Conservation (phyloP, 2,329 filamentous ascomycete species). For the Pseudocercospora fuligena region DNA sequence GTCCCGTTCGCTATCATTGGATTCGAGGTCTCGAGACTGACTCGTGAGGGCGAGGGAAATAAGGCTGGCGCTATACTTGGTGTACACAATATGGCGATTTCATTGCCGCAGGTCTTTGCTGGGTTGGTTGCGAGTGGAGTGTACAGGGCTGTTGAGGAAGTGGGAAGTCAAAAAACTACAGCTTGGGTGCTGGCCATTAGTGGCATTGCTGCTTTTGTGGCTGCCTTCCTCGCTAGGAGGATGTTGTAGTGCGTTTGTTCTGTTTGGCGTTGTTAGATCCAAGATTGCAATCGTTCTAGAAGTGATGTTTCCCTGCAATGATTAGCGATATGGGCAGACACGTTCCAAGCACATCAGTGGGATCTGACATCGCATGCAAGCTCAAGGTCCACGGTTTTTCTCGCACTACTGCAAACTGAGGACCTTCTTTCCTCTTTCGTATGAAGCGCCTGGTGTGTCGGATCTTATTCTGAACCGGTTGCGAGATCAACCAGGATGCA, state of each 20-base stretch:
- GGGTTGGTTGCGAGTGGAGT: constrained; percentile 23
- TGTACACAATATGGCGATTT: constrained; percentile 32
- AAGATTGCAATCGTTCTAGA: too few relatives aligned
- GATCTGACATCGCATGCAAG: too few relatives aligned
- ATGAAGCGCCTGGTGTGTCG: too few relatives aligned
- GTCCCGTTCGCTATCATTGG: constrained; percentile 29
- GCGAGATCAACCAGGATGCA: too few relatives aligned
- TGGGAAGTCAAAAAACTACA: constrained; percentile 27
- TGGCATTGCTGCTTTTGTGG: constrained; percentile 28
- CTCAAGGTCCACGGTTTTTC: too few relatives aligned
- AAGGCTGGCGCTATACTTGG: constrained; percentile 28
- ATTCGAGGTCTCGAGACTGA: constrained; percentile 25
- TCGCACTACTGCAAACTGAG: too few relatives aligned
- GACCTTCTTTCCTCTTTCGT: too few relatives aligned
- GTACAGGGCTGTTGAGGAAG: constrained; percentile 26
- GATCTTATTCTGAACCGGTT: too few relatives aligned
- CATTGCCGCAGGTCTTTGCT: constrained; percentile 27
- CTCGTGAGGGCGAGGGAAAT: constrained; percentile 17
- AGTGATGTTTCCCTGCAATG: too few relatives aligned
- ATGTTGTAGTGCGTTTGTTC: constrained; percentile 11
- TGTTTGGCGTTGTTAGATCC: too few relatives aligned
- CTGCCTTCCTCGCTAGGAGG: constrained; percentile 18
- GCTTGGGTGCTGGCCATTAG: constrained; percentile 28
- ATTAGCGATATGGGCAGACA: too few relatives aligned
- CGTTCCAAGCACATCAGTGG: too few relatives aligned